Evolutionary conservation across 225 moss, liverwort and hornwort species (phyloP), one percentile per base, ranked within the genome.

Genomic region (Rhytidiadelphus loreus): DNA sequence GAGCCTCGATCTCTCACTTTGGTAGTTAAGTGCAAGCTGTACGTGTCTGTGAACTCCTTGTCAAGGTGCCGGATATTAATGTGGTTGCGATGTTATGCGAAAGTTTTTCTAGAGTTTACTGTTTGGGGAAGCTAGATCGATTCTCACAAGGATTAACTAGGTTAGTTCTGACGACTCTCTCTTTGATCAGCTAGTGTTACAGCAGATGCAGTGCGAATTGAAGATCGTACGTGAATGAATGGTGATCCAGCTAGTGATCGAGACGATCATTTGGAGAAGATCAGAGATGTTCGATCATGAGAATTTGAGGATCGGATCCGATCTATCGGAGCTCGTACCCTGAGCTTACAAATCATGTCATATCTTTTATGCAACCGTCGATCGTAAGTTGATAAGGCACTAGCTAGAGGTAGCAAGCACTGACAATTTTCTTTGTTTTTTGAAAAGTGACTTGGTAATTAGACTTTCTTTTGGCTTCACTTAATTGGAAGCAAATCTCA

Each of bases 401-500:
- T 26, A 41, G 12, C 39, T 28, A 41, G 19, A 80, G 80, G 29
- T 80, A 41, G 41, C 41, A 41, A 18, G 12, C 41, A 29, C 29
- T 41, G 19, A 58, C 58, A 29, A 41, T 80, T 80, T 39, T 58
- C 79, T 57, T 56, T 78, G 25, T n/a, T 25, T 78, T 26, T 57
- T 16, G 53, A 16, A 25, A 57, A n/a, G 7, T 57, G 28, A 79
- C 39, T 58, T 41, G n/a, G 28, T 58, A 13, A 48, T 48, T 65
- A 35, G 48, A 37, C 35, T 85, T 53, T 72, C 30, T 41, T 16
- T 79, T 50, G 72, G 30, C 43, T 84, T 74, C 58, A 43, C 41
- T 53, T 28, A 33, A 62, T 5, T 35, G 65, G 82, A 85, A 88
- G 82, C 59, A 89, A 80, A 63, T 88, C 92, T 92, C 86, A 92